A percentile compares a stretch with the other conserved stretches of the same genome.
Conservation (phyloP, 768 basidiomycete species). For the Naganishia randhawae region DNA sequence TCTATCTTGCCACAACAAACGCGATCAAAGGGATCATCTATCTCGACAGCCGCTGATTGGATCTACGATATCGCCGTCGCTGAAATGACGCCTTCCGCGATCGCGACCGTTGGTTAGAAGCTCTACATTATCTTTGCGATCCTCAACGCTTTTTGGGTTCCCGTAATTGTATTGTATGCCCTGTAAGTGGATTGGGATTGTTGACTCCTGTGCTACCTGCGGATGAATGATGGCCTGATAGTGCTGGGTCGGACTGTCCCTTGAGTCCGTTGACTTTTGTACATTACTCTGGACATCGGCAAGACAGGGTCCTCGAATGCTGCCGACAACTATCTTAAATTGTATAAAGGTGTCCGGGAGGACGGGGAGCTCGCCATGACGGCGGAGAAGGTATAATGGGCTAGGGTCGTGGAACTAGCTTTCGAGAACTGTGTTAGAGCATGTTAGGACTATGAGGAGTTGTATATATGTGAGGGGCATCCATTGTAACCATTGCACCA, state of each 20-base stretch:
- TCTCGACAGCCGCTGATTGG: conserved; percentile 31
- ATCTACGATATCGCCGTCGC: conserved; percentile 25
- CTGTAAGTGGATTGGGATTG: not conserved
- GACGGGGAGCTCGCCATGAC: not conserved
- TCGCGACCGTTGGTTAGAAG: conserved; percentile 25
- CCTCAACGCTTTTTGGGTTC: conserved; percentile 30
- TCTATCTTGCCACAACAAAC: conserved; percentile 20
- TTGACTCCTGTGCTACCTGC: not conserved
- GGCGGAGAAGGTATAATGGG: not conserved
- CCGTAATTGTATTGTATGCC: conserved; percentile 28
- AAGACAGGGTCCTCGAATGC: not conserved
- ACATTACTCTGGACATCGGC: not conserved
- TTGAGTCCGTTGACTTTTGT: conserved; percentile 18
- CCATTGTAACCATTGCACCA: too few species aligned
- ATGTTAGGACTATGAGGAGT: too few species aligned
- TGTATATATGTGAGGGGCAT: too few species aligned
- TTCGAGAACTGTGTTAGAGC: too few species aligned
- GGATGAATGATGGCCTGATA: not conserved
- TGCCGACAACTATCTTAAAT: not conserved
- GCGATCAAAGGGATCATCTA: conserved; percentile 25
- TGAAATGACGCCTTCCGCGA: conserved; percentile 27
- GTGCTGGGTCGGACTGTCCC: not conserved
- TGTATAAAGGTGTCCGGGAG: not conserved
- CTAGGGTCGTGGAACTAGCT: too few species aligned
- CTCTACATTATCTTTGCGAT: conserved; percentile 33